Conservation (phyloP, 2,329 filamentous ascomycete genomes). For the Dothistroma pini region DNA sequence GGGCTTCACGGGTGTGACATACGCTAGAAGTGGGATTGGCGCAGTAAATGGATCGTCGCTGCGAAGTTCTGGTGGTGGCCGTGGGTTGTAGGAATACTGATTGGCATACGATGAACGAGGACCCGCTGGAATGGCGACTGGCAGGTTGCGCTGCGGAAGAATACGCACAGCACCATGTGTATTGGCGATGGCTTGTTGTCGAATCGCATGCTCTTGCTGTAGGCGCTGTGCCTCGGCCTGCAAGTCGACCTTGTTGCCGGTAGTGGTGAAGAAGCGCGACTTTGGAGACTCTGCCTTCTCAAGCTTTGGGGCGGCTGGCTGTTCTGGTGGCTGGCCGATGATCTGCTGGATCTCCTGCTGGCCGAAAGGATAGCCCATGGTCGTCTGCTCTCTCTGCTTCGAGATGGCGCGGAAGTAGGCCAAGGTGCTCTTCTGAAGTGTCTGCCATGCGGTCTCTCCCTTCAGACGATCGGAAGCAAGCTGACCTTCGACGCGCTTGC, state of each 20-base stretch:
- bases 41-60: constrained; percentile 9
- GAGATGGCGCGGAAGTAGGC: constrained; percentile 43
- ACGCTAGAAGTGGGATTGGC: neutral
- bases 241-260: neutral
- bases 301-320: neutral
- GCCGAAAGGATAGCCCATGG: constrained; percentile 31
- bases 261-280: neutral
- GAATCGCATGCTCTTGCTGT: neutral
- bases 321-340: constrained; percentile 11
- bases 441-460: constrained; percentile 34
- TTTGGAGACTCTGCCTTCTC: neutral
- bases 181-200: neutral
- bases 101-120: neutral
- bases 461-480: constrained; percentile 41
- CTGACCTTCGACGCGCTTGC: constrained; percentile 43
- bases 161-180: neutral
- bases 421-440: constrained; percentile 37
- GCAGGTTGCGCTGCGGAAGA: neutral
- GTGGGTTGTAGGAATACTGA: neutral
- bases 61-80: neutral
- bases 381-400: constrained; percentile 37
- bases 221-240: neutral
- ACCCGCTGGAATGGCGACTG: neutral
- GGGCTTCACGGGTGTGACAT: neutral
- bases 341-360: constrained; percentile 31